Conservation (phyloP, 2,329 filamentous ascomycete species). For the Allantophomopsis cytisporea region DNA sequence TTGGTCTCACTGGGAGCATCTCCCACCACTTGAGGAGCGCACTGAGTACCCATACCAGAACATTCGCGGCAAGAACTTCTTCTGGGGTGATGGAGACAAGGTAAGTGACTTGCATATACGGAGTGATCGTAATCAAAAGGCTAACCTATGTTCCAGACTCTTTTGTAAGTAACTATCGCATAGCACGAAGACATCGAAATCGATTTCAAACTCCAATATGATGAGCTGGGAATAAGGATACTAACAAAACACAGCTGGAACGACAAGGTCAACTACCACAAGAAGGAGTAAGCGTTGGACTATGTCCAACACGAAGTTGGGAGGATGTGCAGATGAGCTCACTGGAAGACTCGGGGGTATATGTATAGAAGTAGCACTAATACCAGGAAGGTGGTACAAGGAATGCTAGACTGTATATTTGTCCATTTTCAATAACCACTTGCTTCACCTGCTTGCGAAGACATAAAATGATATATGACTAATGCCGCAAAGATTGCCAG, state of each 20-base stretch:
- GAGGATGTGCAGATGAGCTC: too few species aligned
- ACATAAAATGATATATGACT: too few species aligned
- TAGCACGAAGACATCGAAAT: too few species aligned
- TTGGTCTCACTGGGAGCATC: slow-evolving; percentile 88
- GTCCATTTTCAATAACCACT: too few species aligned
- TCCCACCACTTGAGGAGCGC: slow-evolving; percentile 79
- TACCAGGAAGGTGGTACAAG: too few species aligned
- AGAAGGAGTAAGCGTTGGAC: slow-evolving; percentile 21
- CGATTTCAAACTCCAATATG: too few species aligned
- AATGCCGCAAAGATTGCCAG: too few species aligned
- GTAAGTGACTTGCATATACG: slow-evolving; percentile 27
- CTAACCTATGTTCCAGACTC: slow-evolving; percentile 30
- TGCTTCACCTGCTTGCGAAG: too few species aligned
- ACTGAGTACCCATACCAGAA: slow-evolving; percentile 95
- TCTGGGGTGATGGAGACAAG: slow-evolving; percentile 94
- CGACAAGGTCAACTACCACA: slow-evolving; percentile 89
- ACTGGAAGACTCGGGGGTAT: too few species aligned
- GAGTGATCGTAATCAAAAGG: slow-evolving; percentile 3
- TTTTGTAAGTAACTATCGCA: slow-evolving; percentile 40
- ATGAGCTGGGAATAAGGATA: slow-evolving; percentile 1
- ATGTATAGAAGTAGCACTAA: too few species aligned
- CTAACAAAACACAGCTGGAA: slow-evolving; percentile 62
- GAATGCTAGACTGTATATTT: too few species aligned
- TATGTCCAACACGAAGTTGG: too few species aligned
- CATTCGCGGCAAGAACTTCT: slow-evolving; percentile 90